A percentile compares a stretch with the other conserved stretches of the same genome.
phyloP scores from a whole-genome alignment of 805 yeast species.

The Schwanniomyces vanrijiae region DNA sequence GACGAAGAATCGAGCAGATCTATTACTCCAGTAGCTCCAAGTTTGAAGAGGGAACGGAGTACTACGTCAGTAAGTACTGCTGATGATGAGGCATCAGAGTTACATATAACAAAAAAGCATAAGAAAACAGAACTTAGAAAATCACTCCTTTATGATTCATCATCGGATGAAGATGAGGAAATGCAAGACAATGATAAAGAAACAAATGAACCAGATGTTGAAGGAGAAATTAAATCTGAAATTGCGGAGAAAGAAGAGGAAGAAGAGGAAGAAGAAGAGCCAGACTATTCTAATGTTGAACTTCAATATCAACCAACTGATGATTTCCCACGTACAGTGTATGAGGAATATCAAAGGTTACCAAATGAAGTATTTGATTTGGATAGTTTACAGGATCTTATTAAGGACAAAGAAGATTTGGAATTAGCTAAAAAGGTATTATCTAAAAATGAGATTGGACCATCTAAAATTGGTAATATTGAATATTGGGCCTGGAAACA shows the following conservation, averaged over 20 bases:
- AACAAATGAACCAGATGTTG: not conserved
- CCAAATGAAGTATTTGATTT: conserved; percentile 37
- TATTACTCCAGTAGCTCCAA: conserved; percentile 29
- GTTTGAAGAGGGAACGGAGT: conserved; percentile 29
- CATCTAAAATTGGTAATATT: conserved; percentile 32
- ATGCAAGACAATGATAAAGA: conserved; percentile 17
- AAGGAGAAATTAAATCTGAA: conserved; percentile 13
- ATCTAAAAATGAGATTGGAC: conserved; percentile 12
- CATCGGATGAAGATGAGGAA: conserved; percentile 28
- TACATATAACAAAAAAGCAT: conserved; percentile 18
- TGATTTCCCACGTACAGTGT: conserved; percentile 56
- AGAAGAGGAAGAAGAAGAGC: conserved; percentile 17
- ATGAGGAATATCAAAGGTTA: conserved; percentile 34
- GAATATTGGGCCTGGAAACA: conserved; percentile 71
- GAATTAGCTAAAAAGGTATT: conserved; percentile 49
- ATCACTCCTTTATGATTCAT: conserved; percentile 36
- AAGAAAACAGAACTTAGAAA: conserved; percentile 24
- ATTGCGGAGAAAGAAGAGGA: conserved; percentile 27
- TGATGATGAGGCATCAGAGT: conserved; percentile 13
- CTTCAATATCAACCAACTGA: conserved; percentile 52
- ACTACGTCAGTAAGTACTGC: conserved; percentile 20
- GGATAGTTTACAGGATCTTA: conserved; percentile 47
- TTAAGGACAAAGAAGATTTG: conserved; percentile 78
- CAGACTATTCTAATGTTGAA: conserved; percentile 28
- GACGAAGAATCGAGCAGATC: conserved; percentile 38